Evolutionary conservation across 371 early-diverging fungal species (phyloP), one percentile per base, ranked within the genome.

Genomic region (Apophysomyces sp.): DNA sequence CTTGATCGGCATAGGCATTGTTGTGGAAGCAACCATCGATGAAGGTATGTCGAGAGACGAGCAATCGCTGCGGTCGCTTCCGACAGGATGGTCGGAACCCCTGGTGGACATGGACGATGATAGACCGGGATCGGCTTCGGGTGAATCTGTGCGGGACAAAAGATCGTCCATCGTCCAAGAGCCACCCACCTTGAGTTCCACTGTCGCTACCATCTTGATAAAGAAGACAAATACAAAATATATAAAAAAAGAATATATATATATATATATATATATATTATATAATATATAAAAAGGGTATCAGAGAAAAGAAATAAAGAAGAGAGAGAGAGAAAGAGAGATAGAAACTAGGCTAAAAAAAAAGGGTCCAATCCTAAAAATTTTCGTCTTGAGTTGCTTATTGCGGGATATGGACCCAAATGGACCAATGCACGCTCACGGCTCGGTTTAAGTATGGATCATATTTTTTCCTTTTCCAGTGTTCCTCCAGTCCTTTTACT

Each of bases 321-420:
- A 34, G 34, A 34, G 34, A 34, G n/a, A 34, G 34, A 34, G 8
- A 34, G 34, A 34, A 34, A 13, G 34, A 11, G 13, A 34, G 34
- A 34, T 11, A 13, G 4, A 34, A 34, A 34, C 13, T 11, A 34
- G 13, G 34, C n/a, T 18, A 44, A 44, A 21, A n/a, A 44, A 44
- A 41, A 44, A 44, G 49, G 49, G 49, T 44, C 49, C 49, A 9
- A 44, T 44, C 13, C 34, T 44, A 44, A 44, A 44, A 44, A 44
- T 44, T 44, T 44, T 44, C 21, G 15, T 44, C 18, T 44, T 44
- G n/a, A 34, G 16, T 21, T n/a, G 49, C 9, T 18, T 16, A 21
- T 44, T 44, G 49, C 49, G 49, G 49, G 49, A 44, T 44, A 21
- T 44, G 49, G 49, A 44, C 21, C 49, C 21, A 21, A n/a, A 21